Percentiles rank a stretch among this genome's conserved stretches.
phyloP scores from a whole-genome alignment of 2,329 filamentous ascomycete species.

The Stagonosporopsis rhizophila region DNA sequence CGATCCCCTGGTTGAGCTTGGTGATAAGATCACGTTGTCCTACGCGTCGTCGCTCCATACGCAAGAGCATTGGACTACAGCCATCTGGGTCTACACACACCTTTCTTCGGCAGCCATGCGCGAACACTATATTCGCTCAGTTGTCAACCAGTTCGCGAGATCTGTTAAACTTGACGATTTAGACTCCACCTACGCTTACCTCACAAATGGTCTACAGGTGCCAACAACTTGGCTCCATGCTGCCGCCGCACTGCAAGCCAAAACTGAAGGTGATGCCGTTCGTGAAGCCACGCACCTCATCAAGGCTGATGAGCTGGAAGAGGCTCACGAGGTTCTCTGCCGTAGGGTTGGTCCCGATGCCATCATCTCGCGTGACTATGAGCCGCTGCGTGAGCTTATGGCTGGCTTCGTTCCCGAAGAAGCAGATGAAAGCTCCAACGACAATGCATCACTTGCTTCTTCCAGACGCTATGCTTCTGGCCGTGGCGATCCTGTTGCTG shows the following conservation, averaged over 20 bases:
- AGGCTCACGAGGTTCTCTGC: conserved; percentile 85
- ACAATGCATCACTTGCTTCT: conserved; percentile 18
- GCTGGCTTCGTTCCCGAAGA: conserved; percentile 65
- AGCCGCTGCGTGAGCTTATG: conserved; percentile 71
- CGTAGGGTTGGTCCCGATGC: conserved; percentile 80
- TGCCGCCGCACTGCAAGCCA: conserved; percentile 83
- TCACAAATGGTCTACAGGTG: conserved; percentile 72
- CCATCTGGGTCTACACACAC: conserved; percentile 79
- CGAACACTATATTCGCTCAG: conserved; percentile 74
- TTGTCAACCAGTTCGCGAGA: conserved; percentile 65
- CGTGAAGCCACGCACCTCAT: conserved; percentile 72
- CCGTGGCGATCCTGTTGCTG: conserved; percentile 59
- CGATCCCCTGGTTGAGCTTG: conserved; percentile 63
- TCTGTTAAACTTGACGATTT: conserved; percentile 66
- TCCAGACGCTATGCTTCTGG: conserved; percentile 1
- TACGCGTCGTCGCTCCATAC: conserved; percentile 48
- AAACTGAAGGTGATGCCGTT: conserved; percentile 70
- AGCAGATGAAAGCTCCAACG: conserved; percentile 52
- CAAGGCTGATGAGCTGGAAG: conserved; percentile 74
- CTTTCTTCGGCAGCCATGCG: conserved; percentile 70
- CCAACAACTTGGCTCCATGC: conserved; percentile 84
- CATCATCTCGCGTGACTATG: conserved; percentile 83
- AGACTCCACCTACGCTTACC: conserved; percentile 63
- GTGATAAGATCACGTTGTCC: conserved; percentile 63
- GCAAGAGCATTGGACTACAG: conserved; percentile 51